phyloP scores from a whole-genome alignment of 1,139 yeast species.

The Hanseniaspora uvarum region DNA sequence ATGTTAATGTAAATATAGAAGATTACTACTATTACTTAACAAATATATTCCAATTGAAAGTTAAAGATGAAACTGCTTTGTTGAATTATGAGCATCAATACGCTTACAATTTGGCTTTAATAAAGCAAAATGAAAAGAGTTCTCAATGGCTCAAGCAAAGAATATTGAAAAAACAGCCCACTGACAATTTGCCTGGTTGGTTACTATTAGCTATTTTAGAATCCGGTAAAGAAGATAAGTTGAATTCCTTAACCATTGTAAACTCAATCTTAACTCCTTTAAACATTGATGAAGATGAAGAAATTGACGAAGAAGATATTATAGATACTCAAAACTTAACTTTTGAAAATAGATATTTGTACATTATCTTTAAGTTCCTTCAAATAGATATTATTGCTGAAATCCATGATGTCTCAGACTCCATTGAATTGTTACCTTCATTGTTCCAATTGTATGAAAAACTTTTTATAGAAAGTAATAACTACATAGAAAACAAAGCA shows the following conservation, averaged over 20 bases:
- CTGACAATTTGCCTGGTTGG: constrained; percentile 38
- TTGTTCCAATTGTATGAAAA: constrained; percentile 52
- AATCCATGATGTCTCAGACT: constrained; percentile 48
- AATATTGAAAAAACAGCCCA: constrained; percentile 34
- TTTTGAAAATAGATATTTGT: constrained; percentile 41
- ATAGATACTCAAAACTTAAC: constrained; percentile 25
- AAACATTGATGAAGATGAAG: constrained; percentile 21
- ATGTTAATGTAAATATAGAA: constrained; percentile 24
- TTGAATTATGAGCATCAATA: constrained; percentile 25
- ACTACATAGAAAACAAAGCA: constrained; percentile 13
- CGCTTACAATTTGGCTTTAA: constrained; percentile 32
- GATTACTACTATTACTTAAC: constrained; percentile 27
- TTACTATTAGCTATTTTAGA: constrained; percentile 44
- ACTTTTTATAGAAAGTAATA: constrained; percentile 39
- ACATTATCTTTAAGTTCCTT: constrained; percentile 64
- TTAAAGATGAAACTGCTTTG: constrained; percentile 17
- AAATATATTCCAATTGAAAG: constrained; percentile 25
- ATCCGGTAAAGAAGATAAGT: constrained; percentile 44
- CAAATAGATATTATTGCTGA: constrained; percentile 63
- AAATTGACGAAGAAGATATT: constrained; percentile 18
- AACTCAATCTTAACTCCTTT: constrained; percentile 35
- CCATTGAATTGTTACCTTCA: constrained; percentile 57
- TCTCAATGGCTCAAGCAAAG: constrained; percentile 32
- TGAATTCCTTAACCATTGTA: constrained; percentile 38
- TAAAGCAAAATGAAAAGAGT: constrained; percentile 32